A percentile compares a stretch with the other conserved stretches of the same genome.
Evolutionary conservation across 1,284 basidiomycete genomes (phyloP).

Genomic region (Ceratobasidium papillatum): DNA sequence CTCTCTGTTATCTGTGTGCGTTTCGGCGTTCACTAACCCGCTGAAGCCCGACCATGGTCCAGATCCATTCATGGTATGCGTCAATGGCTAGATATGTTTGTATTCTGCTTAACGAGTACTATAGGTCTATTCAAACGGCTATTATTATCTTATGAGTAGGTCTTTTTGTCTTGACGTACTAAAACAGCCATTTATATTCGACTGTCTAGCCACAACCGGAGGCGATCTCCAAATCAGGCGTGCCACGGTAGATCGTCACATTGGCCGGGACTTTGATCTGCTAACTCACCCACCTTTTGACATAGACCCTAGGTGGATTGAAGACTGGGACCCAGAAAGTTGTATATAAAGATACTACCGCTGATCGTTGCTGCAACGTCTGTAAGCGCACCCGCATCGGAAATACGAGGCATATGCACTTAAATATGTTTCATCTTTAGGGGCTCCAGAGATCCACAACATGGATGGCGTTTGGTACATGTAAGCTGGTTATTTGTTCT

Average conservation of each 20-base stretch:
- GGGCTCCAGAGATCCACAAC: conserved; percentile 42
- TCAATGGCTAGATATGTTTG: too few species aligned
- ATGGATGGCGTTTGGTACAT: conserved; percentile 39
- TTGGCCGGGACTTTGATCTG: too few species aligned
- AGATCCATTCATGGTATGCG: conserved; percentile 52
- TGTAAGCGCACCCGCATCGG: background rate
- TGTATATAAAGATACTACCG: conserved; percentile 53
- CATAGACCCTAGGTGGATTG: conserved; percentile 50
- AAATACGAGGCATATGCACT: background rate
- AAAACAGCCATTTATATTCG: background rate
- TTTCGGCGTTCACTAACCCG: conserved; percentile 37
- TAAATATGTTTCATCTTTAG: background rate
- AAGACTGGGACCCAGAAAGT: conserved; percentile 54
- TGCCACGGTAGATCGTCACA: conserved; percentile 51
- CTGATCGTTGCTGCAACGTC: conserved; percentile 50
- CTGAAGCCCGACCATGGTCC: conserved; percentile 52
- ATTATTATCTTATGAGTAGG: conserved; percentile 47
- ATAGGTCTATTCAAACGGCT: background rate
- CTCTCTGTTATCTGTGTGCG: background rate
- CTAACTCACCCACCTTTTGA: conserved; percentile 39
- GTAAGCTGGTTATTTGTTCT: background rate
- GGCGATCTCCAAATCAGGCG: conserved; percentile 55
- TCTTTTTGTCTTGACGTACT: background rate
- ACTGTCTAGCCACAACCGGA: conserved; percentile 54
- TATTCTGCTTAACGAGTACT: background rate